Base-by-base conservation (phyloP, 2,329 filamentous ascomycete species). In the Rhinocladiella mackenziei region DNA sequence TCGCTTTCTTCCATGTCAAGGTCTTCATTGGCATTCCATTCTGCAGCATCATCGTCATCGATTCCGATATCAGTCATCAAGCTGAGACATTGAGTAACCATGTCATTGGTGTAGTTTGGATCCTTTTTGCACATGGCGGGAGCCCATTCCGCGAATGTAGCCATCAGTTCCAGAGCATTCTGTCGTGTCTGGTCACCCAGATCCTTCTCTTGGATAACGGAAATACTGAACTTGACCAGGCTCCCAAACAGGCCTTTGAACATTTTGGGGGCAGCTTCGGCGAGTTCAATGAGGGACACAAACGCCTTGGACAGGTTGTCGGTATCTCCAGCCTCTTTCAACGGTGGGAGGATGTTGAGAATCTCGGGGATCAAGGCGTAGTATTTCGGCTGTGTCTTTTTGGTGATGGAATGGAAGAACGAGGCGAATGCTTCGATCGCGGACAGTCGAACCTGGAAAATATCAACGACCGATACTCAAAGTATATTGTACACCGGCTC, bases 81-180 rank as follows among this genome's bases (percentile, higher is more conserved):
- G 57, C 91, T 97, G 56, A 98, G 72, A 65, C 92, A 98, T 66
- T 98, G 92, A 1, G 89, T 97, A 54, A 98, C 94, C 92, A 98
- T 98, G 54, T 96, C 89, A 49, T 79, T 83, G 2, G 89, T 92
- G 68, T 94, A 98, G 8, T 81, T 84, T n/a, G 81, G 68, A 62
- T 98, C 91, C 64, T 95, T 96, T 63, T 84, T 87, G 73, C 92
- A 97, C 82, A 97, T 91, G 26, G 84, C 84, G 3, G 92, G 89
- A 1, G 88, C 86, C 59, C 91, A 92, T 62, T 98, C 92, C 55
- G 91, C 89, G 64, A 98, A 98, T 0, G 92, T 98, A 18, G 89
- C 89, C 87, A 98, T 95, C 43, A 98, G 77, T 65, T 98, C 92
- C 30, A 98, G 75, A 0, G 91, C 89, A 62, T 97, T 97, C 66